phyloP scores from a whole-genome alignment of 139 green algal genomes.

The Desmodesmus armatus region DNA sequence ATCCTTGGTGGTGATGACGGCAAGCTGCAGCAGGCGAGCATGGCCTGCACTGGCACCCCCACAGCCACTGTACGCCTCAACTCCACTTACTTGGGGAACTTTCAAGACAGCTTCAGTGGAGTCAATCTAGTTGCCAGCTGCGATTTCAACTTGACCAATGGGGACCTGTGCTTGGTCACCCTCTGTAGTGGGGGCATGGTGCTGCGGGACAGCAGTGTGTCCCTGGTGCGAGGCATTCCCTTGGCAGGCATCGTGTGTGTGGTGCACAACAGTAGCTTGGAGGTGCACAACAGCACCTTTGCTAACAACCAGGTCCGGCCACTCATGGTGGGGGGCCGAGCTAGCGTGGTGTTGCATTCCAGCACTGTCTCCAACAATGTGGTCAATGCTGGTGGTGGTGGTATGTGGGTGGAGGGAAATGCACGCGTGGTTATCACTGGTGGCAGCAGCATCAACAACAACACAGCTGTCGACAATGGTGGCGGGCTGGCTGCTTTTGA shows the following conservation, averaged over 20 bases:
- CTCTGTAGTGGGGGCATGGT: no score
- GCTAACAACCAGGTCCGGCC: background rate
- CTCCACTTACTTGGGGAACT: background rate
- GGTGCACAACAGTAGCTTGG: background rate
- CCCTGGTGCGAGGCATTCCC: background rate
- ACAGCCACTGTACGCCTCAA: background rate
- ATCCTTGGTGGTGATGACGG: no score
- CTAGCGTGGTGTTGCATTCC: background rate
- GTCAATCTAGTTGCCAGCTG: background rate
- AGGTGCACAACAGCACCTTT: background rate
- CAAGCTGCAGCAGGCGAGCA: no score
- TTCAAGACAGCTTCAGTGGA: background rate
- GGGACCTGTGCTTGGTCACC: no score
- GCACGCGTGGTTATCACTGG: no score
- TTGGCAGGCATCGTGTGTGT: background rate
- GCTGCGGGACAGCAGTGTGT: background rate
- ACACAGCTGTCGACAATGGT: no score
- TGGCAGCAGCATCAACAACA: no score
- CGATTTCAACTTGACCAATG: background rate
- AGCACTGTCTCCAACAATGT: background rate
- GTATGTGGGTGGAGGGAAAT: no score
- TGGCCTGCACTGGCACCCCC: no score
- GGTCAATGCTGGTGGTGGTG: background rate
- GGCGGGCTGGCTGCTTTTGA: no score
- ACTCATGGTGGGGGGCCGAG: background rate